Evolutionary conservation across 2,329 filamentous ascomycete genomes (phyloP).

Genomic region (Stagonosporopsis vannaccii): DNA sequence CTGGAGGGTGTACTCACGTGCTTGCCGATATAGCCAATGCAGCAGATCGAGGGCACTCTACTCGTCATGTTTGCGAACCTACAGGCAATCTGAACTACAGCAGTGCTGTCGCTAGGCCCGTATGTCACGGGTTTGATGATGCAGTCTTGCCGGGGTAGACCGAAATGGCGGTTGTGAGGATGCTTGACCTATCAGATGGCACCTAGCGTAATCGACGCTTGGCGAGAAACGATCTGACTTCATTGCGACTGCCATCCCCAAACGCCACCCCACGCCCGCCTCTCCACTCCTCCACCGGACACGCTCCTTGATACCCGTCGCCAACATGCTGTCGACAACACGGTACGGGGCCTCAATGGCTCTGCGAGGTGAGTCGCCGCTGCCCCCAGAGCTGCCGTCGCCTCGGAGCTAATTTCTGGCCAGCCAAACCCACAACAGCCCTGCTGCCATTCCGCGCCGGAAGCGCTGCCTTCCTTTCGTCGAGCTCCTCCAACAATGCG

Average conservation of each 20-base stretch:
- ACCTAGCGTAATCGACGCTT: slow-evolving; percentile 35
- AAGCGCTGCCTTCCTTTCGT: slow-evolving; percentile 69
- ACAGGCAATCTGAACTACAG: not conserved
- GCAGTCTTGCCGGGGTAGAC: slow-evolving; percentile 31
- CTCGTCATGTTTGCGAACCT: slow-evolving; percentile 48
- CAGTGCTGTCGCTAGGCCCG: not conserved
- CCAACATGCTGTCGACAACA: slow-evolving; percentile 60
- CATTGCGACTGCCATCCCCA: slow-evolving; percentile 34
- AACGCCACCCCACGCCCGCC: slow-evolving; percentile 44
- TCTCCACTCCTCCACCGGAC: slow-evolving; percentile 48
- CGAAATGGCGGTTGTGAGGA: slow-evolving; percentile 33
- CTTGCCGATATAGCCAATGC: slow-evolving; percentile 91
- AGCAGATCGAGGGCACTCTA: slow-evolving; percentile 78
- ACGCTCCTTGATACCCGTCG: slow-evolving; percentile 45
- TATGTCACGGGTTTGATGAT: slow-evolving; percentile 19
- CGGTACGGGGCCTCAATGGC: slow-evolving; percentile 62
- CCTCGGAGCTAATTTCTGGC: slow-evolving; percentile 38
- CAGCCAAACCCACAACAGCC: slow-evolving; percentile 71
- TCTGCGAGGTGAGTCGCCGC: slow-evolving; percentile 58
- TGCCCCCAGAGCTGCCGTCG: slow-evolving; percentile 23
- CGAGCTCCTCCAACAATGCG: slow-evolving; percentile 69
- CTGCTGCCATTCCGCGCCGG: slow-evolving; percentile 69
- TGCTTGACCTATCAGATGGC: slow-evolving; percentile 42
- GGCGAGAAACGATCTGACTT: slow-evolving; percentile 38
- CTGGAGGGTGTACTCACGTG: slow-evolving; percentile 65